Base-by-base conservation (phyloP, 1,139 yeast species). In the Scheffersomyces stambukii region DNA sequence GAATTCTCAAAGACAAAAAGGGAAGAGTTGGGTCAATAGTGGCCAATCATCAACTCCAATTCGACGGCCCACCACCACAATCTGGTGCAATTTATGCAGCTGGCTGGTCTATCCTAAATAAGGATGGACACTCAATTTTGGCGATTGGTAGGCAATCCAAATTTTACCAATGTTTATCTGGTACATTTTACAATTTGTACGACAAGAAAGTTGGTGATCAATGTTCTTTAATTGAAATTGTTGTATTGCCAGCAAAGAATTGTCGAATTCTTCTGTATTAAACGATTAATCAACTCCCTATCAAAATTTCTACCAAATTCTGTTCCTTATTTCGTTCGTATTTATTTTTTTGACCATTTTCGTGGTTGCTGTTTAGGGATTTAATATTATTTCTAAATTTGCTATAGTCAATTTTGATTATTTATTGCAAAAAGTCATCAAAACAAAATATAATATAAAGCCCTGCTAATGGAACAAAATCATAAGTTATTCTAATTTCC, bases 91-190 rank as follows among this genome's bases (percentile, higher is more conserved):
- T 63, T 13, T 64, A 52, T 34, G 69, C 70, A 52, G 84, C 77
- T 37, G 93, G 93, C 45, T 83, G 93, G 93, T 69, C 83, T 28
- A 30, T 39, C 4, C 60, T 81, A 47, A 69, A 79, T 36, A 48
- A 57, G 33, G 81, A 75, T 32, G 86, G 86, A 46, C 3, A 16
- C 19, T 16, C 9, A n/a, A 54, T 65, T 66, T 75, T 83, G 55
- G 84, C 85, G 37, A 63, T 82, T 43, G 91, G 91, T 63, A 63
- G 67, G 60, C 52, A 57, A 35, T 70, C 74, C 40, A 63, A 65
- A 41, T 82, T 82, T 78, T 81, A 73, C 75, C 86, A 81, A 68
- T 82, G 93, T 70, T 60, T 70, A 46, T 79, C 88, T 20, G 93
- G 91, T 48, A 67, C 67, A 50, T 82, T 82, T 77, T 81, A 78